Evolutionary conservation across 2,329 filamentous ascomycete genomes (phyloP).

Genomic region (Colletotrichum kahawae): DNA sequence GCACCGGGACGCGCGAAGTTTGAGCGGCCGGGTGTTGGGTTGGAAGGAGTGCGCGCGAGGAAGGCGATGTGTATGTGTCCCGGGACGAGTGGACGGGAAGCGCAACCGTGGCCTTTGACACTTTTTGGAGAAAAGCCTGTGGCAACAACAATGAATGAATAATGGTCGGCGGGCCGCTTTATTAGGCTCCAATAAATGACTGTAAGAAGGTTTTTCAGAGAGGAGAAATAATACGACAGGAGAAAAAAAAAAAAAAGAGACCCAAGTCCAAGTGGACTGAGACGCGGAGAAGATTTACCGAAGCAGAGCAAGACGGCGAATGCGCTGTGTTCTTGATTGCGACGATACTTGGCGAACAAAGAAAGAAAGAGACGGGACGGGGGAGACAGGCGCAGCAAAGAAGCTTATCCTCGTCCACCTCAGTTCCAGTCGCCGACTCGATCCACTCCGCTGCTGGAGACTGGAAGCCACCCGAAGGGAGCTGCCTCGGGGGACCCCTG

Average conservation of each 20-base stretch:
- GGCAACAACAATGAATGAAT: conserved; percentile 17
- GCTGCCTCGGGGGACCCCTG: conserved; percentile 19
- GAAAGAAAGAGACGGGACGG: background rate
- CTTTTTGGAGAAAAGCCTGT: conserved; percentile 3
- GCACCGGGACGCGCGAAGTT: background rate
- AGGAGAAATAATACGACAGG: background rate
- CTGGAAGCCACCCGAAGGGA: conserved; percentile 3
- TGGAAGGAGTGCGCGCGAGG: background rate
- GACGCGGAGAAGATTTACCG: background rate
- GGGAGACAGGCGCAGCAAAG: background rate
- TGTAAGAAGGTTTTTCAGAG: background rate
- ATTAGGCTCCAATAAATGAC: background rate
- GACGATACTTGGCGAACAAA: conserved; percentile 12
- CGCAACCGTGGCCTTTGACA: conserved; percentile 23
- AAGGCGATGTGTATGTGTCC: background rate
- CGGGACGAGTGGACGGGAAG: conserved; percentile 6
- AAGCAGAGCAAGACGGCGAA: background rate
- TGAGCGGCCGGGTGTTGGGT: background rate
- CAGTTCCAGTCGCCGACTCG: background rate
- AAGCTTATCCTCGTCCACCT: conserved; percentile 14
- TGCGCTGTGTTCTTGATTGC: conserved; percentile 1
- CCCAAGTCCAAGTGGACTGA: conserved; percentile 11
- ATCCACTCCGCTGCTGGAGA: background rate
- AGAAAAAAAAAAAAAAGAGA: background rate
- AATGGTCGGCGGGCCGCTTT: background rate